Conservation (phyloP, 176 grass and related monocot genomes). For the Eragrostis nindensis region DNA sequence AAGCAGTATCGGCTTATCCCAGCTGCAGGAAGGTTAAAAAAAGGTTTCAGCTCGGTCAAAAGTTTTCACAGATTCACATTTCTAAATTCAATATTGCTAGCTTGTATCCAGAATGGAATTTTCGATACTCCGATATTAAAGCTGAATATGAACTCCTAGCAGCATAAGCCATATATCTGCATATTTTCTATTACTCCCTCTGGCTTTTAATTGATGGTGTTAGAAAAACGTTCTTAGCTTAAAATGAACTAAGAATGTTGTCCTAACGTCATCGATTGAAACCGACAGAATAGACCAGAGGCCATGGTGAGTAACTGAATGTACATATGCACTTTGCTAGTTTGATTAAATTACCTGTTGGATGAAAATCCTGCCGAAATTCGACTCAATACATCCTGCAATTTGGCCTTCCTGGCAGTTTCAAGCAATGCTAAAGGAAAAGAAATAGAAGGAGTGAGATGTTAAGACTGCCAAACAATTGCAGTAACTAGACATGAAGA, state of each 20-base stretch:
- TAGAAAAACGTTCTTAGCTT: too few species aligned
- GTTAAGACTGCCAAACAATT: slow-evolving; percentile 13
- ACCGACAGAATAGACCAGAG: background rate
- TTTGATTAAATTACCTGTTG: slow-evolving; percentile 56
- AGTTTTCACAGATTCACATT: background rate
- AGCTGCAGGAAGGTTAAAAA: slow-evolving; percentile 51
- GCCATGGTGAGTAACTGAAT: background rate
- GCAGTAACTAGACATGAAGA: background rate
- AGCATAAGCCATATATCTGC: background rate
- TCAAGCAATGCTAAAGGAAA: slow-evolving; percentile 78
- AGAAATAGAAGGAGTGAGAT: background rate
- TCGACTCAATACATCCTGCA: slow-evolving; percentile 69
- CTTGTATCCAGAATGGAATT: slow-evolving; percentile 19
- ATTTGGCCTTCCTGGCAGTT: slow-evolving; percentile 84
- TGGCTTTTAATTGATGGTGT: too few species aligned
- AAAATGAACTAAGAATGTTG: too few species aligned
- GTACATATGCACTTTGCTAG: background rate
- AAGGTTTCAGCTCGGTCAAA: slow-evolving; percentile 17
- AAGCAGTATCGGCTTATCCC: slow-evolving; percentile 80
- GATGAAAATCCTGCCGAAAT: slow-evolving; percentile 86
- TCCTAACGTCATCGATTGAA: too few species aligned
- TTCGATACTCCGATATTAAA: background rate
- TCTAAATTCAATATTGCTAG: slow-evolving; percentile 6
- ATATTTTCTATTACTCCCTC: background rate
- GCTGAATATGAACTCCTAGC: background rate